Base-by-base conservation (phyloP, 306 rosid species). In the Fagus crenata region DNA sequence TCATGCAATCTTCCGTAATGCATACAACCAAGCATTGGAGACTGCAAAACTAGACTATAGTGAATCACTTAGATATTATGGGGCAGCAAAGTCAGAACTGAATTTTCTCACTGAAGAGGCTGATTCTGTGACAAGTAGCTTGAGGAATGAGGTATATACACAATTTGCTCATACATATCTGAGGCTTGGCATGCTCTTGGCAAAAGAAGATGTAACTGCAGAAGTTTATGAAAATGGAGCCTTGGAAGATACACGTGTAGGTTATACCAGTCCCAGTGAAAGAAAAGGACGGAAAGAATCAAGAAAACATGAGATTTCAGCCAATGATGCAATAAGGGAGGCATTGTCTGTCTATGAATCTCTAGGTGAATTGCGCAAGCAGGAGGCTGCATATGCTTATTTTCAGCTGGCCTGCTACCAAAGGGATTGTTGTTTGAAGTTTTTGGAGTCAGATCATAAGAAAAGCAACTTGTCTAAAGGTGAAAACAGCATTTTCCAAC, bases 131-230 rank as follows among this genome's bases (percentile, higher is more conserved):
- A 12, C 90, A 36, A 78, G 79, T 80, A 82, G 77, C 78, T 84
- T 94, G 86, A 85, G 82, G 88, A 90, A 84, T 14, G 97, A 94
- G 92, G 97, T 88, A 63, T 87, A 64, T 71, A 94, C 97, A 7
- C 98, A 94, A 80, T 91, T 87, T 72, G 96, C 96, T 77, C 88
- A 94, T 81, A 92, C 97, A 33, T 90, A 92, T 89, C 87, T 94
- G 88, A 88, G 95, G 80, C 93, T 94, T 40, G 98, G 98, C 70
- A 94, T 92, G 97, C 90, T 94, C 61, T 87, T 94, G 89, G 95
- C 92, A n/a, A 90, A 89, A 89, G 96, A 90, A 83, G 91, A 92
- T 90, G 78, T 72, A 55, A 84, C 88, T 33, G 89, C 92, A 12
- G 93, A 89, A 84, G 90, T 94, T 75, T 88, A 89, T 79, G 92